Evolutionary conservation across 495 filamentous ascomycete species (phyloP).

Genomic region (Penicillium egyptiacum): DNA sequence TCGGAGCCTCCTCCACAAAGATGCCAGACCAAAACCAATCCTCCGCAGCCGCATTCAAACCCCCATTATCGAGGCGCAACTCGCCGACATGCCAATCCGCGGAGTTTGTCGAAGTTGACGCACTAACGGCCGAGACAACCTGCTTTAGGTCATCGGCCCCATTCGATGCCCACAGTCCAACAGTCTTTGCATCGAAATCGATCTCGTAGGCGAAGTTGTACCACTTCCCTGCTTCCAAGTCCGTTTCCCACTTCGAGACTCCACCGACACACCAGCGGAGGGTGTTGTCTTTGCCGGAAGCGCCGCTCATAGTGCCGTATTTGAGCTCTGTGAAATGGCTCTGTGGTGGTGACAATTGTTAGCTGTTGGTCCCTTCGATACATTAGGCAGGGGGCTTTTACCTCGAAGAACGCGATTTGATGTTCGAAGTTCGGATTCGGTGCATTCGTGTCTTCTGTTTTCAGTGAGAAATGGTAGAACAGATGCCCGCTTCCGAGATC

Average conservation of each 20-base stretch:
- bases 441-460: slow-evolving; percentile 56
- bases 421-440: slow-evolving; percentile 64
- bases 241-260: slow-evolving; percentile 51
- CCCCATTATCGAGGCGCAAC: slow-evolving; percentile 61
- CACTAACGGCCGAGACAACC: slow-evolving; percentile 56
- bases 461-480: slow-evolving; percentile 71
- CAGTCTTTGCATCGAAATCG: slow-evolving; percentile 58
- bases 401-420: slow-evolving; percentile 70
- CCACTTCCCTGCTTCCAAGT: slow-evolving; percentile 59
- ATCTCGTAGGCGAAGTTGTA: slow-evolving; percentile 70
- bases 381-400: background rate
- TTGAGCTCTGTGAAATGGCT: slow-evolving; percentile 77
- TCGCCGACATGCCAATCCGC: slow-evolving; percentile 75
- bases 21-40: slow-evolving; percentile 75
- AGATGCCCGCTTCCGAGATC: slow-evolving; percentile 61
- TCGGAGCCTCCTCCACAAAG: slow-evolving; percentile 62
- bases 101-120: slow-evolving; percentile 64
- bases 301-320: slow-evolving; percentile 51
- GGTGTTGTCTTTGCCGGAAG: slow-evolving; percentile 48
- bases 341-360: slow-evolving; percentile 31
- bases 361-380: background rate
- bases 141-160: slow-evolving; percentile 56
- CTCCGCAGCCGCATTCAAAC: slow-evolving; percentile 50
- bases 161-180: slow-evolving; percentile 69
- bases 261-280: slow-evolving; percentile 57